Conservation (phyloP, 495 filamentous ascomycete species). For the Trichoderma reesei region DNA sequence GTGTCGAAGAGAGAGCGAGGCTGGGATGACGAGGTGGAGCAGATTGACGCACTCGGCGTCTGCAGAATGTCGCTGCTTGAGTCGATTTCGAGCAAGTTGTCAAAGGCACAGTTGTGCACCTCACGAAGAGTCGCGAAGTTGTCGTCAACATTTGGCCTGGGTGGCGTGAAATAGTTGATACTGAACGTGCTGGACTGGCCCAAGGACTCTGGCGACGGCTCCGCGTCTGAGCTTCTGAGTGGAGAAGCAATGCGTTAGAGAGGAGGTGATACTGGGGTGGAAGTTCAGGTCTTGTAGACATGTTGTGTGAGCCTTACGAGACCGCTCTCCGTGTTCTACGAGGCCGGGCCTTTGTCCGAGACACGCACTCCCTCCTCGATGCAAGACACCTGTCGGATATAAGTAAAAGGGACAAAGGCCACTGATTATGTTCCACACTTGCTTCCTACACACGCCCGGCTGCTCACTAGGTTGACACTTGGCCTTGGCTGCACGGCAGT, state of each 20-base stretch:
- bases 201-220: constrained; percentile 20
- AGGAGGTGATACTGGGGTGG: too few species aligned
- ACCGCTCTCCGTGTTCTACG: constrained; percentile 27
- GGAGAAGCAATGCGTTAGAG: too few species aligned
- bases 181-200: constrained; percentile 39
- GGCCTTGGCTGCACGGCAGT: constrained; percentile 35
- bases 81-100: too few species aligned
- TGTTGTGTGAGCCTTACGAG: not conserved
- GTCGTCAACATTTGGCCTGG: too few species aligned
- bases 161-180: constrained; percentile 35
- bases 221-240: not conserved
- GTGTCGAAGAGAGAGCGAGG: constrained; percentile 11
- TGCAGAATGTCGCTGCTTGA: too few species aligned
- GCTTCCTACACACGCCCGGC: constrained; percentile 37
- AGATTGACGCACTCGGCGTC: constrained; percentile 8
- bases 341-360: constrained; percentile 35
- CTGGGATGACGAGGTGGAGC: not conserved
- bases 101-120: too few species aligned
- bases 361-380: constrained; percentile 39
- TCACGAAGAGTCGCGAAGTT: too few species aligned
- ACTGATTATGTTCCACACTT: constrained; percentile 6
- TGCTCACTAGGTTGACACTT: constrained; percentile 34
- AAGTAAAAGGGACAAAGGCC: too few species aligned
- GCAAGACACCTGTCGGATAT: constrained; percentile 28
- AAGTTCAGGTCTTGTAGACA: too few species aligned